Evolutionary conservation across 2,329 filamentous ascomycete species (phyloP), one percentile per base, ranked within the genome.

Genomic region (Kalaharituber pfeilii): DNA sequence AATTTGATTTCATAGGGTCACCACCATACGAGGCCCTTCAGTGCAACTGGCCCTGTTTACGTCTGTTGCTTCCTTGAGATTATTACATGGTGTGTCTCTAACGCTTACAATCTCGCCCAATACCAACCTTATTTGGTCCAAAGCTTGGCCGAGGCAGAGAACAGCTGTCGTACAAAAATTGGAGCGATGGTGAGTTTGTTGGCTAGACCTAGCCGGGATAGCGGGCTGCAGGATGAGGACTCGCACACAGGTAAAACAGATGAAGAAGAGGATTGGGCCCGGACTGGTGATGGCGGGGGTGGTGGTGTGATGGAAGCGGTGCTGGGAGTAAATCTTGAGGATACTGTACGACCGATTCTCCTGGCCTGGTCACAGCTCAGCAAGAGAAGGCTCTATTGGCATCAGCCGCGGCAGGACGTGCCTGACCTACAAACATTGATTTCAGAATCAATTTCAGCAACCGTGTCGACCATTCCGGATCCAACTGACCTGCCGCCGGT

Each of bases 51-150:
- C n/a, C n/a, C n/a, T n/a, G n/a, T n/a, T n/a, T n/a, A n/a, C n/a
- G n/a, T n/a, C n/a, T n/a, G n/a, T n/a, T n/a, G n/a, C n/a, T n/a
- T n/a, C n/a, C n/a, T n/a, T n/a, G n/a, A n/a, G n/a, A n/a, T 18
- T 39, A 18, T 39, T 39, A 39, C 33, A 39, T 39, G 33, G 33
- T 39, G 33, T 2, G 33, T 39, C 33, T 18, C 20, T 18, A 18
- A 15, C 3, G 33, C 20, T 39, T 18, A 39, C 33, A 18, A 15
- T 39, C 33, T 9, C 33, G 33, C 20, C 33, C 20, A 15, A 18
- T 18, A 39, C 2, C 50, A 53, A 30, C 24, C 15, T 42, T 52
- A 54, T 52, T 53, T 39, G 39, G 30, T 42, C 51, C 30, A 53
- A 53, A 36, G 5, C 36, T 36, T 36, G 33, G 18, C 39, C 15